These are phyloP conservation scores for Kockiozyma suomiensis DNA, from an alignment of 805 yeast genomes.

Conservation along the genomic window DNA sequence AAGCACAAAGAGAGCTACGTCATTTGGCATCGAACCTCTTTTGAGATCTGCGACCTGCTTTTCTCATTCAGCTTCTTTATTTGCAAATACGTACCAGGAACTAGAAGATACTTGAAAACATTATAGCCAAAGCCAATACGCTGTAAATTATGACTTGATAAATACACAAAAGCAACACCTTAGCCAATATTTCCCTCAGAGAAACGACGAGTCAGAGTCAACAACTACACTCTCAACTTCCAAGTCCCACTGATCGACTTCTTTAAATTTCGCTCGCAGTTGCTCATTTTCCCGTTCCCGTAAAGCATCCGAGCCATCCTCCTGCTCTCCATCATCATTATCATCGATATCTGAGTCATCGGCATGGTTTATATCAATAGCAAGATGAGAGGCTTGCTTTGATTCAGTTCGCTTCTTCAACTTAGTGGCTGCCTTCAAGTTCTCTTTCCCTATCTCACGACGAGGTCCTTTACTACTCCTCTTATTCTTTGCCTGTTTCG, in stretches of 20 bases:
- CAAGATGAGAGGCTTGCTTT: background rate
- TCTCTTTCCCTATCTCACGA: background rate
- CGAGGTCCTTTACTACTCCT: background rate
- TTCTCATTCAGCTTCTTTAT: no score
- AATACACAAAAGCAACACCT: background rate
- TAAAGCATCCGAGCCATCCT: conserved; percentile 2
- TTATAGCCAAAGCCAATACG: no score
- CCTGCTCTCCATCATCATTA: conserved; percentile 1
- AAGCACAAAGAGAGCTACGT: no score
- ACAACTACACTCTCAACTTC: conserved; percentile 23
- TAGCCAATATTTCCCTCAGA: background rate
- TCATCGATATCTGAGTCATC: background rate
- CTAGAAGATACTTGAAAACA: no score
- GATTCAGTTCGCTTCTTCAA: background rate
- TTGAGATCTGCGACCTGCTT: no score
- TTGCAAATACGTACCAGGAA: no score
- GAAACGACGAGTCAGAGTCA: conserved; percentile 15
- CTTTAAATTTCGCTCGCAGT: conserved; percentile 17
- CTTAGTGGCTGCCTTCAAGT: background rate
- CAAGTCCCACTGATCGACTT: conserved; percentile 26
- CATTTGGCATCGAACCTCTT: no score
- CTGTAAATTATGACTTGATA: no score
- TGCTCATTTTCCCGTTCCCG: conserved; percentile 14
- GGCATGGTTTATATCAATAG: background rate
- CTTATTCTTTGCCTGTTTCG: background rate